These are phyloP conservation scores for Tuber melanosporum DNA, from an alignment of 495 filamentous ascomycete genomes.

Conservation along the genomic window DNA sequence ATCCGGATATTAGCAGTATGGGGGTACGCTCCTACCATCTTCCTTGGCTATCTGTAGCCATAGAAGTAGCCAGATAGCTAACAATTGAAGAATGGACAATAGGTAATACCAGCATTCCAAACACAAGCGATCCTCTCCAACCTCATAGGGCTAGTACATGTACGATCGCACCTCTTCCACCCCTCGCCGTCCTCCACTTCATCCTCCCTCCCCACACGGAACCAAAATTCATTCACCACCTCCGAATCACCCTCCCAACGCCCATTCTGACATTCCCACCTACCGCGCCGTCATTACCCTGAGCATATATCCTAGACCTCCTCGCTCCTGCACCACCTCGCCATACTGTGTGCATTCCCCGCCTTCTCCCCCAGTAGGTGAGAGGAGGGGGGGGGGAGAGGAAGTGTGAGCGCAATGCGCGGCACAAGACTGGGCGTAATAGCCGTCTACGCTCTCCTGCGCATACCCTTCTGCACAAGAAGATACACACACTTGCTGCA, in stretches of 20 bases:
- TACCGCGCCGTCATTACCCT: slow-evolving; percentile 27
- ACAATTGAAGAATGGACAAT: neutral
- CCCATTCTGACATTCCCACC: slow-evolving; percentile 7
- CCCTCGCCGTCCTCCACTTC: slow-evolving; percentile 9
- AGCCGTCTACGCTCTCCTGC: slow-evolving; percentile 17
- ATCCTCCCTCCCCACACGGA: slow-evolving; percentile 4
- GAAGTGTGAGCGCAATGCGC: neutral
- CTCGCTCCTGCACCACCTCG: slow-evolving; percentile 24
- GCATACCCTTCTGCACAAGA: slow-evolving; percentile 13
- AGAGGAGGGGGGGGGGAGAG: neutral
- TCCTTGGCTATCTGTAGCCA: neutral
- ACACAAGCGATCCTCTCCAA: slow-evolving; percentile 10
- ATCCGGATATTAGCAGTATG: slow-evolving; percentile 30
- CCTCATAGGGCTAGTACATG: slow-evolving; percentile 8
- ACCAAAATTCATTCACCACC: slow-evolving; percentile 10
- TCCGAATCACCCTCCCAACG: slow-evolving; percentile 2
- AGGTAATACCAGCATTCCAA: neutral
- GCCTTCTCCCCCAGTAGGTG: neutral
- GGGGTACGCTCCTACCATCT: slow-evolving; percentile 8
- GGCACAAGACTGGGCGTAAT: slow-evolving; percentile 11
- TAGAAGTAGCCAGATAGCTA: neutral
- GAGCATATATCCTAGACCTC: slow-evolving; percentile 27
- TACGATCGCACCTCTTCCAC: slow-evolving; percentile 2
- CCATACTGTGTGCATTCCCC: slow-evolving; percentile 14
- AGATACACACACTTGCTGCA: slow-evolving; percentile 12